Percentiles rank a stretch among this genome's conserved stretches.
Conservation (phyloP, 2,329 filamentous ascomycete species). For the Plectosphaerella plurivora region DNA sequence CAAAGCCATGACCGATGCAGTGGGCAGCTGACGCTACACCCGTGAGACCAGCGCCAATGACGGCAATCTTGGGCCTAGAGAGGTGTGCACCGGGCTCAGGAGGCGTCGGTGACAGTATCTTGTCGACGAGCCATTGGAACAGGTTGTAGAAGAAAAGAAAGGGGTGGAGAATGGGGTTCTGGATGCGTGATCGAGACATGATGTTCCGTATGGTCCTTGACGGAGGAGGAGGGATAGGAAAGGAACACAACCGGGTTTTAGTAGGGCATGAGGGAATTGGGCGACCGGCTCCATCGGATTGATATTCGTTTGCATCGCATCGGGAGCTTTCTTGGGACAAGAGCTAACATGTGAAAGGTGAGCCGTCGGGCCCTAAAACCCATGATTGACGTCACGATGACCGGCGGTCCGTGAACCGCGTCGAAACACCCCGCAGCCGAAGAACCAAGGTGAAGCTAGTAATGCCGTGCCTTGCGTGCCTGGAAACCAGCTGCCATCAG, state of each 20-base stretch:
- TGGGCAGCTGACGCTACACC: conserved; percentile 76
- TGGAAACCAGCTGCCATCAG: too few relatives aligned
- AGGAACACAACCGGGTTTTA: background rate
- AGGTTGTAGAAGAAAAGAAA: conserved; percentile 61
- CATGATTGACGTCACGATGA: background rate
- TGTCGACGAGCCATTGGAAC: conserved; percentile 59
- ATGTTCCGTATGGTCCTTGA: background rate
- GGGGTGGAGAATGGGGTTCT: conserved; percentile 43
- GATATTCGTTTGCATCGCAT: background rate
- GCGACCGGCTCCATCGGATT: background rate
- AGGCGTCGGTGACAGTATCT: conserved; percentile 64
- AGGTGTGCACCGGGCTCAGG: conserved; percentile 55
- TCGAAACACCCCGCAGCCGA: too few relatives aligned
- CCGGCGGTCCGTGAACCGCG: background rate
- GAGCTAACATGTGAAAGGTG: background rate
- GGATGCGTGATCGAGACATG: conserved; percentile 19
- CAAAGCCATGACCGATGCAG: conserved; percentile 80
- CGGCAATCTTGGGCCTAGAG: conserved; percentile 60
- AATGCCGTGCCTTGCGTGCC: too few relatives aligned
- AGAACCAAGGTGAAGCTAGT: too few relatives aligned
- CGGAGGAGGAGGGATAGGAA: background rate
- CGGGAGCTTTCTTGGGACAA: background rate
- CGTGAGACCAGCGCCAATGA: conserved; percentile 69
- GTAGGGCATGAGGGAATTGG: background rate
- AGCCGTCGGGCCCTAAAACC: background rate